Evolutionary conservation across 371 early-diverging fungal species (phyloP).

Genomic region (Nematocida major): DNA sequence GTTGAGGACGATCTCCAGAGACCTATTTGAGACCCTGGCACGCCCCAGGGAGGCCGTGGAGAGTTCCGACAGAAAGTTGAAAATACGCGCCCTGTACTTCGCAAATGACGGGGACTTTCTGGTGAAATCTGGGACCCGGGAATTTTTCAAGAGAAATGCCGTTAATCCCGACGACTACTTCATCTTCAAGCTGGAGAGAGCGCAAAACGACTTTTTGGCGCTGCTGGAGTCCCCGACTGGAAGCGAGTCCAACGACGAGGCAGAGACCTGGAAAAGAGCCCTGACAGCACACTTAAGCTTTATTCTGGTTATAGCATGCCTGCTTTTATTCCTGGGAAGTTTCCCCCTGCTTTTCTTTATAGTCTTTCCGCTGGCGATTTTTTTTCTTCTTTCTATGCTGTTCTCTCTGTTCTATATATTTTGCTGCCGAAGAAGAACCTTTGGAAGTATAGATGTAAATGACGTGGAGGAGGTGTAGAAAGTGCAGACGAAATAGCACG

Average conservation of each 20-base stretch:
- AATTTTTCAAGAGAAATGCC: conserved; percentile 70
- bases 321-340: conserved; percentile 61
- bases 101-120: conserved; percentile 75
- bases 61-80: conserved; percentile 3
- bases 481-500: not conserved
- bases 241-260: conserved; percentile 57
- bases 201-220: conserved; percentile 65
- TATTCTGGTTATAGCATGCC: conserved; percentile 58
- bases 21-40: conserved; percentile 40
- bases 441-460: conserved; percentile 65
- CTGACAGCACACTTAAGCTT: conserved; percentile 64
- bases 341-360: conserved; percentile 62
- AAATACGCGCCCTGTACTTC: conserved; percentile 64
- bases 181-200: conserved; percentile 68
- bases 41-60: not conserved
- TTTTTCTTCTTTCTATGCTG: conserved; percentile 63
- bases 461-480: conserved; percentile 63
- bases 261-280: conserved; percentile 64
- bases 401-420: conserved; percentile 64
- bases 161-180: conserved; percentile 70
- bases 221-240: conserved; percentile 61
- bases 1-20: conserved; percentile 36
- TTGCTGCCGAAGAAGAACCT: conserved; percentile 63
- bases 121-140: conserved; percentile 68
- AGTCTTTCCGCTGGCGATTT: conserved; percentile 61